Base-by-base conservation (phyloP, 192 early-diverging fungal species). In the Jimgerdemannia lactiflua region DNA sequence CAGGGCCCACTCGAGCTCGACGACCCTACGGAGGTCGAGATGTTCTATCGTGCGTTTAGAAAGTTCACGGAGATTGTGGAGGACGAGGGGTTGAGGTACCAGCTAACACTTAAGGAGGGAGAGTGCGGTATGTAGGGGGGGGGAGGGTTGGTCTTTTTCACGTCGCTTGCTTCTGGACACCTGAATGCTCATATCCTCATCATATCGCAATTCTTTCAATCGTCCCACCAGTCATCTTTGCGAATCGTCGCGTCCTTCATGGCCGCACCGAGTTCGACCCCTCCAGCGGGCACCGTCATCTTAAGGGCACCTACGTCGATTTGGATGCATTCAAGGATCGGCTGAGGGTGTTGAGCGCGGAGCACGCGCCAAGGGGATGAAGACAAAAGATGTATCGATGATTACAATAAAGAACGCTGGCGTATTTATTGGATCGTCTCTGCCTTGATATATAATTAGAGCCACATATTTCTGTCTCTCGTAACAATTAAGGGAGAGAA, bases 161-260 rank as follows among this genome's bases (percentile, higher is more conserved):
- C 17, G 7, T 7, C 29, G 1, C 29, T 29, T 29, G 29, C 29
- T 65, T 66, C 29, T 18, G 14, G 1, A 66, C 39, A 42, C 41
- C 3, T 68, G 39, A 19, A 69, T 39, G 11, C 20, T 39, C 40
- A 39, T 9, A 69, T 40, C 3, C 41, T 44, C 66, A 59, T 73
- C 66, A 40, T 64, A 67, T 73, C n/a, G n/a, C n/a, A n/a, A n/a
- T n/a, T n/a, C n/a, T n/a, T n/a, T n/a, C 59, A 3, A 14, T 41
- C 20, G 18, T 14, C 69, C 69, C 39, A 18, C 10, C 64, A 76
- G 92, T 91, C 43, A 78, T 95, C n/a, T 94, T 96, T 84, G 87
- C 87, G 3, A 96, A 96, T 78, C 77, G 93, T 69, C 78, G 94
- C 20, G 92, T 95, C 4, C 76, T 96, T 71, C 94, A 96, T 84